Base-by-base conservation (phyloP, 352 stramenopile species). In the Globisporangium carolinianum region DNA sequence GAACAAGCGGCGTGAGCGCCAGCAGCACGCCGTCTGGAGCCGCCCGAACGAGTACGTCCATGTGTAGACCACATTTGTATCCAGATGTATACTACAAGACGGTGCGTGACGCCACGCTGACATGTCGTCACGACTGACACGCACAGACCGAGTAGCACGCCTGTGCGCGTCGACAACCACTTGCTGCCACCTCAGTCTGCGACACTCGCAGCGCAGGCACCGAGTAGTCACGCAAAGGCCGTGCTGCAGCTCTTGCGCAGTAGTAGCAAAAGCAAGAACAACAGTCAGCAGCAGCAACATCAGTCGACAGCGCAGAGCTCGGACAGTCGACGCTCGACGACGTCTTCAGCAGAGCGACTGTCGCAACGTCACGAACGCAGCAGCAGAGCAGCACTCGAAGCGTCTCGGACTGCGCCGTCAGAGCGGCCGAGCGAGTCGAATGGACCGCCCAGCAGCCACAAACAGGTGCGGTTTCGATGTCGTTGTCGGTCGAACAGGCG, bases 11-110 rank as follows among this genome's bases (percentile, higher is more conserved):
- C 60, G 60, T 14, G 70, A 72, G 53, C 63, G 76, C 10, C 68
- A 71, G 11, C 67, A 87, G 45, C 70, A 86, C 15, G 65, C 76
- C 9, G 72, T 87, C 15, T 91, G 79, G 82, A 72, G 65, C 5
- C 67, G 74, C 12, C 78, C 75, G 10, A 62, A 63, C 39, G 53
- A 69, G 67, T 68, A 46, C 5, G 65, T 61, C 24, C 24, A 32
- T 32, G 24, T 32, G 24, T 32, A 32, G 3, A 32, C 24, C 2
- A 32, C 1, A 24, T 24, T 24, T 24, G 24, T 24, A 24, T 24
- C 24, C 24, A 24, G 24, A 24, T 24, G 24, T 24, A 24, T 24
- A 24, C 24, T 32, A 32, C 24, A 32, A 32, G 1, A 32, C 24
- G 24, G 24, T 32, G 24, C 3, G 24, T 32, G 24, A 32, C 24